Base-by-base conservation (phyloP, 2,329 filamentous ascomycete genomes). In the Sarocladium brachiariae region DNA sequence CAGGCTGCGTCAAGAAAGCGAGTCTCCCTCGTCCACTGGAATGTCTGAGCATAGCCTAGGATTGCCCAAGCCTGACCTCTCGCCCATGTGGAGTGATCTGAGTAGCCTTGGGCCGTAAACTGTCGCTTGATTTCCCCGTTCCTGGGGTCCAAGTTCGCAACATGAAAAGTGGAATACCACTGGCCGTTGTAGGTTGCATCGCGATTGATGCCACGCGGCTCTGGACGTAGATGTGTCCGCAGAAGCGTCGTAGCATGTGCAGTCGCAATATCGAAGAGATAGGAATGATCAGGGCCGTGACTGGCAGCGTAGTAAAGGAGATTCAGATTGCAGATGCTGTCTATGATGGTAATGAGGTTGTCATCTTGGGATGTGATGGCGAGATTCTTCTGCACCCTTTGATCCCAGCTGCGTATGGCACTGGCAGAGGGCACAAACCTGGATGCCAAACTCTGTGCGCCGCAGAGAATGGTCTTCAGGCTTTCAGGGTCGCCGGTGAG, bases 11-110 rank as follows among this genome's bases (percentile, higher is more conserved):
- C 54, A 0, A 76, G 59, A 45, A 75, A 76, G 0, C 50, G 56
- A 0, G 52, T 21, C 3, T 72, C 65, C 14, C 69, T 70, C 0
- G 73, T 76, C 71, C 72, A 76, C 21, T 57, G 62, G 51, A 74
- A 76, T 0, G 70, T 72, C 53, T 76, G 73, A 1, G 72, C 64
- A 49, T 73, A 77, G 0, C 74, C 74, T 37, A 75, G 59, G 7
- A 76, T 70, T 0, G 66, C 67, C 74, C 74, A 78, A 0, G 72
- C 69, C 51, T 77, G 74, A 0, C 74, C 75, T 2, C 75, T 64
- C 1, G 68, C 61, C 75, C 75, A 77, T 0, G 72, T 75, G 0
- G 71, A 75, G 11, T 63, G 56, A 46, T 73, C 66, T 3, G 59
- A 55, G 57, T 70, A 71, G 2, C 74, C 75, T 53, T 78, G 74